phyloP scores from a whole-genome alignment of 495 filamentous ascomycete genomes.

The Amniculicola lignicola region DNA sequence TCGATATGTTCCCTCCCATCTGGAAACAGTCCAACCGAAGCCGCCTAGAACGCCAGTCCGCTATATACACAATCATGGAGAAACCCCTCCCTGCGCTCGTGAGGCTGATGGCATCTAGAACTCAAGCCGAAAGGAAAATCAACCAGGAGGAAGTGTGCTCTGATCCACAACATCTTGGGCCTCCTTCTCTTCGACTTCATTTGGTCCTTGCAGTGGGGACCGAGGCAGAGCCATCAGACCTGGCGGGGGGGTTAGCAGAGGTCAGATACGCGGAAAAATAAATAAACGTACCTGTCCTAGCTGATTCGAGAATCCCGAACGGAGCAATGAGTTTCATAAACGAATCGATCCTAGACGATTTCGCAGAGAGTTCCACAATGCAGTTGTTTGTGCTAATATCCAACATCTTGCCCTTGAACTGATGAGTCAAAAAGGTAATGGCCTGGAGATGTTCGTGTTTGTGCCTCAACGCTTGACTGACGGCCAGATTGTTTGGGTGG shows the following conservation, averaged over 20 bases:
- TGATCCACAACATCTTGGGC: slow-evolving; percentile 88
- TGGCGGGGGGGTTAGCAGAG: slow-evolving; percentile 23
- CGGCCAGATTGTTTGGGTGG: slow-evolving; percentile 80
- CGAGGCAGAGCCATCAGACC: slow-evolving; percentile 95
- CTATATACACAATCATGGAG: slow-evolving; percentile 7
- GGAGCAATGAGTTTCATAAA: slow-evolving; percentile 94
- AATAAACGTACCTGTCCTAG: slow-evolving; percentile 60
- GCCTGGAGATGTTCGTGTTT: slow-evolving; percentile 96
- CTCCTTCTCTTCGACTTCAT: slow-evolving; percentile 74
- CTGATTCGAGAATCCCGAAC: slow-evolving; percentile 96
- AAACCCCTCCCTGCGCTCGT: not conserved
- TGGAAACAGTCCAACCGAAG: not conserved
- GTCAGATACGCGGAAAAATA: not conserved
- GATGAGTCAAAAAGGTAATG: slow-evolving; percentile 92
- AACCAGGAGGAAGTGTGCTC: slow-evolving; percentile 89
- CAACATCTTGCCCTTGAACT: slow-evolving; percentile 94
- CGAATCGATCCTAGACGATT: slow-evolving; percentile 88
- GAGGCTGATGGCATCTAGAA: not conserved
- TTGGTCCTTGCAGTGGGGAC: slow-evolving; percentile 74
- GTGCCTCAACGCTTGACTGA: slow-evolving; percentile 82
- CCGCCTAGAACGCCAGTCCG: slow-evolving; percentile 3
- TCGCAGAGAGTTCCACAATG: slow-evolving; percentile 94
- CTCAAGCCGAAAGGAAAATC: slow-evolving; percentile 38
- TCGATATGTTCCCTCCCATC: too few species aligned
- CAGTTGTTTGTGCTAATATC: slow-evolving; percentile 98